phyloP scores from a whole-genome alignment of 2,329 filamentous ascomycete species.

The Fusarium sp. region DNA sequence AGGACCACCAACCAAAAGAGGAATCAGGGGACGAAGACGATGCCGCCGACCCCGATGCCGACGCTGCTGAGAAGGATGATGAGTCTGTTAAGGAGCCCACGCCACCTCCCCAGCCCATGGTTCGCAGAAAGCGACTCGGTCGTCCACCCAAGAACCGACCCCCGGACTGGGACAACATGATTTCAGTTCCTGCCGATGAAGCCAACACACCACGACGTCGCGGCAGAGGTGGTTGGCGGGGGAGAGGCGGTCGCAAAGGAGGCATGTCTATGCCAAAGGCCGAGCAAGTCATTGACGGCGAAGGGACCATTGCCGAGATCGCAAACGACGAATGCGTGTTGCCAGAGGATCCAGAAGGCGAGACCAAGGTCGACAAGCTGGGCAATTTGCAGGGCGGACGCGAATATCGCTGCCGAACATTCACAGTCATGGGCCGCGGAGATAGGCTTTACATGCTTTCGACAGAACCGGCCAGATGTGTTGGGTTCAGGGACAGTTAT shows the following conservation, averaged over 20 bases:
- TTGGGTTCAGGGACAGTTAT: constrained; percentile 97
- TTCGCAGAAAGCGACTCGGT: constrained; percentile 82
- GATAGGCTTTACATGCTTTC: constrained; percentile 97
- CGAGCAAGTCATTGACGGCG: constrained; percentile 89
- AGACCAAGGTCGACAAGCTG: constrained; percentile 91
- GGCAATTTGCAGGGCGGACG: constrained; percentile 85
- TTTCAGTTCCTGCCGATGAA: constrained; percentile 66
- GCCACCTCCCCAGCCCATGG: constrained; percentile 68
- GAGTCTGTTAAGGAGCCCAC: constrained; percentile 64
- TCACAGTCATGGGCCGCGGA: constrained; percentile 86
- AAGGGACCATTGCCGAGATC: constrained; percentile 91
- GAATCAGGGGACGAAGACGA: constrained; percentile 59
- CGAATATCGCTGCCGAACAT: constrained; percentile 95
- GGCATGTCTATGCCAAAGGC: constrained; percentile 80
- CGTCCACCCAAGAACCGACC: constrained; percentile 87
- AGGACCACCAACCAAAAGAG: constrained; percentile 65
- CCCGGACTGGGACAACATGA: constrained; percentile 78
- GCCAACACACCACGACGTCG: constrained; percentile 70
- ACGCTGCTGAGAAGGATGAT: constrained; percentile 47
- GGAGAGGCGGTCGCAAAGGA: constrained; percentile 73
- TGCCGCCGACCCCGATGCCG: constrained; percentile 47
- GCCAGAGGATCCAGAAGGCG: constrained; percentile 87
- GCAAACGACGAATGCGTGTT: constrained; percentile 91
- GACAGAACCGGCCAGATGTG: constrained; percentile 94
- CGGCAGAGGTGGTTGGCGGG: constrained; percentile 77